These are phyloP conservation scores for Yamadazyma mexicana DNA, from an alignment of 1,139 yeast genomes.

Conservation along the genomic window DNA sequence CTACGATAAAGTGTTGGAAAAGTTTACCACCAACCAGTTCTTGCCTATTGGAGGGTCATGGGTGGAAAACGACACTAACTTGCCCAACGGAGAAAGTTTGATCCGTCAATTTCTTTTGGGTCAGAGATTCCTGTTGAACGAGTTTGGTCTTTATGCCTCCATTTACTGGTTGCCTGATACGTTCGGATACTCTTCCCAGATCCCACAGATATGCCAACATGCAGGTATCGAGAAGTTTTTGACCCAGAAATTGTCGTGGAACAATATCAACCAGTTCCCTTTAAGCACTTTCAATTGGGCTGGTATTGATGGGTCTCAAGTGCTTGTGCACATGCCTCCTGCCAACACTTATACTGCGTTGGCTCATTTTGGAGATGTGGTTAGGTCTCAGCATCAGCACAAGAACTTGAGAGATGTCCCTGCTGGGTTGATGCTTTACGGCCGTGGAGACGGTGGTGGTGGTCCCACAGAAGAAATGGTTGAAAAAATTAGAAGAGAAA, in stretches of 20 bases:
- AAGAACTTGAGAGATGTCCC: constrained; percentile 80
- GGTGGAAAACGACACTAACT: constrained; percentile 96
- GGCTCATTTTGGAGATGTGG: constrained; percentile 91
- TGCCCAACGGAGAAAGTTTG: constrained; percentile 90
- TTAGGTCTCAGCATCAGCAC: constrained; percentile 76
- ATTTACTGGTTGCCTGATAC: constrained; percentile 97
- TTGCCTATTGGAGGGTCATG: constrained; percentile 94
- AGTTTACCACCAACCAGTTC: constrained; percentile 72
- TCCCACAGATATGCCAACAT: constrained; percentile 86
- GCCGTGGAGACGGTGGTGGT: constrained; percentile 98
- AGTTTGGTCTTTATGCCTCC: constrained; percentile 74
- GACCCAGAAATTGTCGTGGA: constrained; percentile 96
- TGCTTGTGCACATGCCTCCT: constrained; percentile 96
- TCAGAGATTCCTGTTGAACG: constrained; percentile 75
- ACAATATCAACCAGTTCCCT: constrained; percentile 88
- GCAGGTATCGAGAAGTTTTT: constrained; percentile 83
- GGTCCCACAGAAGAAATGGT: constrained; percentile 95
- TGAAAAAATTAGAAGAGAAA: constrained; percentile 85
- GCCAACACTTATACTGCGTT: constrained; percentile 92
- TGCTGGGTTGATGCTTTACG: constrained; percentile 77
- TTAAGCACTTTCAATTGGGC: constrained; percentile 93
- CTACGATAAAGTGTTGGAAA: constrained; percentile 60
- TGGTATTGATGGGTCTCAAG: constrained; percentile 90
- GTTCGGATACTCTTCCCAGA: constrained; percentile 92
- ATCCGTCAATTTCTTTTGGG: constrained; percentile 88